A percentile compares a stretch with the other conserved stretches of the same genome.
Conservation (phyloP, 495 filamentous ascomycete species). For the Neurospora tetrasperma region DNA sequence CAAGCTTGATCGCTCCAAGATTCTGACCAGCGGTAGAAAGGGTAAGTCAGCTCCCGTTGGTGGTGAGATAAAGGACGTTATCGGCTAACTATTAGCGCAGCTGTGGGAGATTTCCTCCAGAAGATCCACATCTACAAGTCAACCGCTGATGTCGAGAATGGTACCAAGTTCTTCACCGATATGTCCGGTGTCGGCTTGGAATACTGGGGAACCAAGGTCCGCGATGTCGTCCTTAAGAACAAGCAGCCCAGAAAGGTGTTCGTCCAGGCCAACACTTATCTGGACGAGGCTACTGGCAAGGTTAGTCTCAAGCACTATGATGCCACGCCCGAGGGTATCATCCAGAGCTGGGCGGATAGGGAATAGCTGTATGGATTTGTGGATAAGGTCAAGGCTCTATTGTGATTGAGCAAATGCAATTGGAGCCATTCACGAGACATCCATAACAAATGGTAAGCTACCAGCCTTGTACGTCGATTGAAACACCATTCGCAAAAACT, state of each 20-base stretch:
- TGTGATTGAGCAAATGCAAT: background rate
- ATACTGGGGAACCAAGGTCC: constrained; percentile 68
- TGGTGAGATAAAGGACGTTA: background rate
- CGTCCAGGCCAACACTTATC: constrained; percentile 82
- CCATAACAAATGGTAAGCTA: background rate
- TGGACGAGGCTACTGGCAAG: constrained; percentile 55
- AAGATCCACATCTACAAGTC: constrained; percentile 90
- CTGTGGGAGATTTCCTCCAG: constrained; percentile 81
- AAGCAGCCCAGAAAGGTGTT: constrained; percentile 93
- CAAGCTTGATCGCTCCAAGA: constrained; percentile 72
- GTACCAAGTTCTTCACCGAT: constrained; percentile 64
- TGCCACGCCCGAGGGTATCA: constrained; percentile 71
- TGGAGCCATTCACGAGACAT: background rate
- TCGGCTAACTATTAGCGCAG: constrained; percentile 28
- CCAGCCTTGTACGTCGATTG: background rate
- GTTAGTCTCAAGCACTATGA: constrained; percentile 86
- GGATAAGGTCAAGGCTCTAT: background rate
- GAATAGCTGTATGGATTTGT: constrained; percentile 15
- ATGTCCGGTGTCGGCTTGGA: constrained; percentile 72
- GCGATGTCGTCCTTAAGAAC: constrained; percentile 69
- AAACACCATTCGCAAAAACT: background rate
- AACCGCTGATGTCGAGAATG: constrained; percentile 71
- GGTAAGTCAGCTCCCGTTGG: constrained; percentile 19
- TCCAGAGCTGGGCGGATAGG: constrained; percentile 83
- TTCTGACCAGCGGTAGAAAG: constrained; percentile 50